A percentile compares a stretch with the other conserved stretches of the same genome.
Evolutionary conservation across 495 filamentous ascomycete genomes (phyloP).

Genomic region (Neurospora terricola): DNA sequence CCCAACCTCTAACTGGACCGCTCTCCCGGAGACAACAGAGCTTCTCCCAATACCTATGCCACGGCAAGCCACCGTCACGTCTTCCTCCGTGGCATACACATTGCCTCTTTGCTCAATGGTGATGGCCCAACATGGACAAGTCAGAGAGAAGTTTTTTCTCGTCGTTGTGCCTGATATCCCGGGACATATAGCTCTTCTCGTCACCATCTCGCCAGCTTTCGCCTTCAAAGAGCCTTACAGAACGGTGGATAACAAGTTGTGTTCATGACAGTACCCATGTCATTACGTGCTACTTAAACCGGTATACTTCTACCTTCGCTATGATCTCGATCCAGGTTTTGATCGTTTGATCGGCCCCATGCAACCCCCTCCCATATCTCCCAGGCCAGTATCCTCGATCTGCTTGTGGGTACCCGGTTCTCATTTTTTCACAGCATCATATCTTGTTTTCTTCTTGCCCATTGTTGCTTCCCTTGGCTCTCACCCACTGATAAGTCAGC

Average conservation of each 20-base stretch:
- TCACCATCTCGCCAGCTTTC: background rate
- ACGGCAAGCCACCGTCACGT: background rate
- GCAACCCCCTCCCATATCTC: background rate
- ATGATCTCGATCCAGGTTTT: background rate
- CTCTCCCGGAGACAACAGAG: background rate
- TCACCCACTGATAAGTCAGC: background rate
- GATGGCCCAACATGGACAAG: background rate
- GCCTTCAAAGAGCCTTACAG: background rate
- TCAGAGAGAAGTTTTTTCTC: background rate
- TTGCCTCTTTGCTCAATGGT: background rate
- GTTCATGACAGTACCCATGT: background rate
- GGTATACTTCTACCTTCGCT: background rate
- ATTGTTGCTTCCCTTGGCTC: background rate
- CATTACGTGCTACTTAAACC: background rate
- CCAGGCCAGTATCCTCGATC: background rate
- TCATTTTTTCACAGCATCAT: background rate
- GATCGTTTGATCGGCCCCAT: background rate
- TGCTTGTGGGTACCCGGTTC: background rate
- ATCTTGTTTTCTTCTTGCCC: background rate
- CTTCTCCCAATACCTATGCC: background rate
- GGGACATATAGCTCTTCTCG: background rate
- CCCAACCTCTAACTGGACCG: constrained; percentile 6
- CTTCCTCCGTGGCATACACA: background rate
- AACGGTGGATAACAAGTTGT: background rate
- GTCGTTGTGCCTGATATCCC: background rate